Percentiles rank a stretch among this genome's conserved stretches.
These are phyloP conservation scores for Malassezia restricta DNA, from an alignment of 1,284 basidiomycete genomes.

Conservation along the genomic window DNA sequence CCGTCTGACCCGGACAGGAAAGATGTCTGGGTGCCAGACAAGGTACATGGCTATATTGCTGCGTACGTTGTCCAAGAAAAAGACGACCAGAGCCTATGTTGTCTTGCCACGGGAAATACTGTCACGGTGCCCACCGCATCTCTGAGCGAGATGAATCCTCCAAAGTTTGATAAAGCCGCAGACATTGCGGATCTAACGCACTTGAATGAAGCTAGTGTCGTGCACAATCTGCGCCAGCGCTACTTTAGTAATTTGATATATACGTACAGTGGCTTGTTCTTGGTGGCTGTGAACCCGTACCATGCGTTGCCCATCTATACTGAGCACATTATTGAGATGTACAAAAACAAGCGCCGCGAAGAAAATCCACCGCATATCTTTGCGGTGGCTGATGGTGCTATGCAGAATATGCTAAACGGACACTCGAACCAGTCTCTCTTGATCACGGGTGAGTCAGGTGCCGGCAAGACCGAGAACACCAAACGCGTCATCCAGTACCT, in stretches of 20 bases:
- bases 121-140: constrained; percentile 42
- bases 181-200: constrained; percentile 98
- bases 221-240: constrained; percentile 82
- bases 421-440: constrained; percentile 94
- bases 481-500: constrained; percentile 99
- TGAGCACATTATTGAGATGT: constrained; percentile 78
- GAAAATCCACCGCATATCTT: constrained; percentile 97
- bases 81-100: constrained; percentile 50
- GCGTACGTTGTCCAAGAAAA: constrained; percentile 79
- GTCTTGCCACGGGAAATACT: constrained; percentile 61
- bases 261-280: constrained; percentile 88
- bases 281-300: constrained; percentile 97
- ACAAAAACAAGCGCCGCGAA: constrained; percentile 77
- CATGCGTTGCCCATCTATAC: constrained; percentile 84
- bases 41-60: constrained; percentile 73
- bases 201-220: constrained; percentile 94
- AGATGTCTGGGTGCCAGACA: constrained; percentile 89
- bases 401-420: constrained; percentile 96
- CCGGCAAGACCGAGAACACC: constrained; percentile 98
- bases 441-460: constrained; percentile 98
- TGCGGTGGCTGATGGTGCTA: constrained; percentile 90
- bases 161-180: constrained; percentile 92
- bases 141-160: constrained; percentile 59
- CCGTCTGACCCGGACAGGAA: constrained; percentile 60
- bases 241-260: constrained; percentile 90